Percentiles rank a stretch among this genome's conserved stretches.
Conservation (phyloP, 352 stramenopile genomes). For the Phytopythium cucurbitacearum region DNA sequence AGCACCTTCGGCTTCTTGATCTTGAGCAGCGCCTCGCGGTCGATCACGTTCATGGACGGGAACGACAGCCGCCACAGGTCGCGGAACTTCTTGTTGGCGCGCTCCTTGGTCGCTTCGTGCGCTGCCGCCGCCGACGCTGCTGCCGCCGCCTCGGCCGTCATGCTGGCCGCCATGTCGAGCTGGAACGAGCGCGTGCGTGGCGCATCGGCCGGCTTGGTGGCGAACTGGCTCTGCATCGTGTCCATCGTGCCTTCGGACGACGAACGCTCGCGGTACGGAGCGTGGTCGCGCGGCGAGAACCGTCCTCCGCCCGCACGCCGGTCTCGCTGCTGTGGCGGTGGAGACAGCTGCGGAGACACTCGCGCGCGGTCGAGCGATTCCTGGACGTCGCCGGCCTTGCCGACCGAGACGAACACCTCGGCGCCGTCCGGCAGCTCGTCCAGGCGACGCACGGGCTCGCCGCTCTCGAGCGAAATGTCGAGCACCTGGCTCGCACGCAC, state of each 20-base stretch:
- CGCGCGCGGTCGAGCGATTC: conserved; percentile 30
- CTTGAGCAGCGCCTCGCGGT: conserved; percentile 53
- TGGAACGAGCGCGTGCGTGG: conserved; percentile 49
- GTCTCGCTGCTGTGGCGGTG: conserved; percentile 16
- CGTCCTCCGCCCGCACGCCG: conserved; percentile 14
- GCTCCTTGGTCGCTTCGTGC: conserved; percentile 6
- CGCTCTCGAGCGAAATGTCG: conserved; percentile 68
- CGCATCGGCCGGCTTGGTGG: conserved; percentile 19
- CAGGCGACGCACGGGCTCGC: conserved; percentile 49
- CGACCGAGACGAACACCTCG: conserved; percentile 70
- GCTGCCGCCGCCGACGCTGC: conserved; percentile 16
- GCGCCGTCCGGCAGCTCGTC: conserved; percentile 60
- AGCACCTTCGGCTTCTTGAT: conserved; percentile 62
- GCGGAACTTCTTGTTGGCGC: conserved; percentile 45
- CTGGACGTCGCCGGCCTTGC: conserved; percentile 75
- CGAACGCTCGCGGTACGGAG: conserved; percentile 38
- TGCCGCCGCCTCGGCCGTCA: conserved; percentile 1
- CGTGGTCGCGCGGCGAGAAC: conserved; percentile 27
- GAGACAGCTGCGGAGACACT: conserved; percentile 11
- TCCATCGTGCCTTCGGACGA: conserved; percentile 52
- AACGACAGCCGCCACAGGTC: conserved; percentile 78
- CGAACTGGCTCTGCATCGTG: conserved; percentile 21
- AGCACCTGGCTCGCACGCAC: conserved; percentile 74
- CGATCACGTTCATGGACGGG: conserved; percentile 62
- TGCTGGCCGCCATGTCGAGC: conserved; percentile 22